Conservation (phyloP, 495 filamentous ascomycete genomes). For the Rusavskia elegans region DNA sequence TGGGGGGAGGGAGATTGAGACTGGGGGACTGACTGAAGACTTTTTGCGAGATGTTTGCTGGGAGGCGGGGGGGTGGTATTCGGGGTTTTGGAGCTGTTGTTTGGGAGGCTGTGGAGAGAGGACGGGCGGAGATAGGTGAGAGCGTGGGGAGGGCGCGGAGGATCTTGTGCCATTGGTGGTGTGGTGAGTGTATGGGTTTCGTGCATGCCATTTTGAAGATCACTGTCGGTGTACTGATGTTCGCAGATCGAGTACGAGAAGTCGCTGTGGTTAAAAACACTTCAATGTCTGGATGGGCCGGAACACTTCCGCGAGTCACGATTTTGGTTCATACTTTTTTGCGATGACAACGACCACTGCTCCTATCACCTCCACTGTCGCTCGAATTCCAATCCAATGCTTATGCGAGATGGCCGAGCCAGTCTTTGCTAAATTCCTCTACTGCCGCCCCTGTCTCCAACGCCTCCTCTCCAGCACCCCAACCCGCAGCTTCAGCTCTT, state of each 20-base stretch:
- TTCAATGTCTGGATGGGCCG: too few relatives aligned
- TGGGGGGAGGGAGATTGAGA: constrained; percentile 8
- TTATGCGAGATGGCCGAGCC: background rate
- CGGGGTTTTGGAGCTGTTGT: constrained; percentile 18
- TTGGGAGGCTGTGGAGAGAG: constrained; percentile 24
- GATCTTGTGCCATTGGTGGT: background rate
- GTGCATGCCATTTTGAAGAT: background rate
- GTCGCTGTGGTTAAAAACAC: too few relatives aligned
- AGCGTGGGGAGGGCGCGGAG: background rate
- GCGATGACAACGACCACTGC: too few relatives aligned
- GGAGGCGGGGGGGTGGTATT: constrained; percentile 21
- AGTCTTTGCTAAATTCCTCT: background rate
- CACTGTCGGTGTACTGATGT: too few relatives aligned
- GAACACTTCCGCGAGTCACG: too few relatives aligned
- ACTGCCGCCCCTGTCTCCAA: constrained; percentile 11
- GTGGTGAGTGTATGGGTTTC: background rate
- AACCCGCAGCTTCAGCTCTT: constrained; percentile 9
- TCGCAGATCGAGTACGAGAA: too few relatives aligned
- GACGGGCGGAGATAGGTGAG: constrained; percentile 17
- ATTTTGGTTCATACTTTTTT: too few relatives aligned
- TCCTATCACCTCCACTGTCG: too few relatives aligned
- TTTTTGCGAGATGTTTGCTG: background rate
- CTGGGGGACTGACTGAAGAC: background rate
- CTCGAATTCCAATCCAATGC: too few relatives aligned
- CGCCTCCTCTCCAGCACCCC: constrained; percentile 2